Base-by-base conservation (phyloP, 1,139 yeast genomes). In the Debaryomycetaceae sp. region DNA sequence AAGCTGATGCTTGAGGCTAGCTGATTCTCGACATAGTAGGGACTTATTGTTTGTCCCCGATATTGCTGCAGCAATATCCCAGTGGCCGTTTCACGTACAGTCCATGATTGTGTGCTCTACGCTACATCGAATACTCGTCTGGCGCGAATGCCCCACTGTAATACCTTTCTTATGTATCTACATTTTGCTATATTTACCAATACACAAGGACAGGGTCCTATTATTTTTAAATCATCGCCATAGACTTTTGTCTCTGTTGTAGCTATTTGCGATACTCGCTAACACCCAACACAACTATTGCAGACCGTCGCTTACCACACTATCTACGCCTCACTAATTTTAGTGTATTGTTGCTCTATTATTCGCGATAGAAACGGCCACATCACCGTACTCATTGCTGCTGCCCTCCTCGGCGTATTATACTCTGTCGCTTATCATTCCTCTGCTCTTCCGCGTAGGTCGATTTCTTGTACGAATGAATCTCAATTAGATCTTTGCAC, bases 41-140 rank as follows among this genome's bases (percentile, higher is more conserved):
- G 31, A 11, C 31, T 27, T 27, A 27, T 27, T 27, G 31, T 27
- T 27, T 11, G 8, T 27, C 11, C 31, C 31, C 31, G 31, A 27
- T 27, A 11, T 17, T 17, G 20, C 20, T 17, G 20, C 4, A 4
- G 31, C 31, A 27, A 27, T 7, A 27, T 8, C 31, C 11, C 31
- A 27, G 11, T 27, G 31, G 31, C 4, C 31, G 31, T 27, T 27
- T 11, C 9, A 17, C 8, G 13, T n/a, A 34, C 22, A 34, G 36
- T 17, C 23, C 24, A 38, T 30, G 41, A 38, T 38, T 38, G 41
- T 33, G 31, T 34, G 41, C 41, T 11, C 13, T n/a, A 14, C 11
- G 30, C 41, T 38, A 38, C 41, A 38, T 38, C 41, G 41, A 38
- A n/a, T 27, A n/a, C 20, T 8, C 31, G 31, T 7, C 31, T 8